Evolutionary conservation across 192 early-diverging fungal species (phyloP), one percentile per base, ranked within the genome.

Genomic region (Dimargaris xerosporica): DNA sequence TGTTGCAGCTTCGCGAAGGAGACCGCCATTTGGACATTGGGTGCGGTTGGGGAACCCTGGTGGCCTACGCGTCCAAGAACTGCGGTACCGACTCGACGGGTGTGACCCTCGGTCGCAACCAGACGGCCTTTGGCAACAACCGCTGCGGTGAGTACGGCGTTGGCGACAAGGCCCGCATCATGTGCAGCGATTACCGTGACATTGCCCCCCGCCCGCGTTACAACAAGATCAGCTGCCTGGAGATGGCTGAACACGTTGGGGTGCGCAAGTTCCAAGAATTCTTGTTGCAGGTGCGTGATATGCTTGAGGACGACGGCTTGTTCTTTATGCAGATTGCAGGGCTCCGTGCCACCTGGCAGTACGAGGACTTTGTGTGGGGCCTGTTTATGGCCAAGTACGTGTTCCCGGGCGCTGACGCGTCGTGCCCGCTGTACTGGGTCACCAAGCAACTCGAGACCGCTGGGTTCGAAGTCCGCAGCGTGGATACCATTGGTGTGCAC

Each of bases 161-260:
- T 61, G 80, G 70, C 43, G 78, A 85, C 62, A 76, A 79, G 58
- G 93, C 90, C 50, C 73, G 81, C 48, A 81, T 98, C 62, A 69
- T 87, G 66, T 91, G 88, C 82, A 90, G 89, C 86, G 95, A 98
- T 73, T 98, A 98, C 85, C 90, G 95, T 77, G 95, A 98, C 71
- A 95, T 95, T 64, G 91, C 96, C 43, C 67, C 66, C 16, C 75
- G 77, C 66, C 78, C 89, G 64, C 93, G 91, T 71, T 98, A 82
- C 80, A 78, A 98, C 83, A 90, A 92, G 75, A 96, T 98, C 69
- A 91, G 92, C 42, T 95, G 93, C 71, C 83, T 98, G 62, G 96
- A 96, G 71, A 98, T 98, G 96, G 91, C 96, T 66, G 96, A 98
- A 78, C 96, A 98, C 74, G 96, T 98, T 43, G 96, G 96, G 65